Base-by-base conservation (phyloP, 305 asterid species). In the Solanum hybrid region DNA sequence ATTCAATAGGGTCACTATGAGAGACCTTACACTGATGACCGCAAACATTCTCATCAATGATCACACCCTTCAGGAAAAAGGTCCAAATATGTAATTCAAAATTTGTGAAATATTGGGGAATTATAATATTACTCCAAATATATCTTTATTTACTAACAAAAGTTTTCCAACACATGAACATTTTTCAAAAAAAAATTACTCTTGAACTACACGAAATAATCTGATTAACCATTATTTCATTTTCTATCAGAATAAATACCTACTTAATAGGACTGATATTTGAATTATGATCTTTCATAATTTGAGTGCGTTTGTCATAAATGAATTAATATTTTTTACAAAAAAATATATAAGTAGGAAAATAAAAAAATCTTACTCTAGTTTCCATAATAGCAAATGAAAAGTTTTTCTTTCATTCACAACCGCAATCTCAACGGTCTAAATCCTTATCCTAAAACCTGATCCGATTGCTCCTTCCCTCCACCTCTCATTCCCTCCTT, bases 401-500 rank as follows among this genome's bases (percentile, higher is more conserved):
- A 84, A 45, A 17, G 2, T 2, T 17, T 31, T 29, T 45, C 20
- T 84, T 87, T 88, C 10, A 29, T 89, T 87, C 39, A 72, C 89
- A 89, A 90, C 90, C 88, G 79, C 91, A 92, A 88, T 88, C 87
- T 76, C 89, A 84, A 84, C 89, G 78, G 92, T 89, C 88, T 90
- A 94, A 91, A 91, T 90, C 94, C 96, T 95, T 93, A 95, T 95
- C 97, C 94, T 79, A 65, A 93, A 94, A 93, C 93, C 96, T 95
- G 87, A 94, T 95, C 97, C 93, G n/a, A 81, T 81, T 36, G 38
- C 38, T 15, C 61, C 57, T 79, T 92, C 93, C 94, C 94, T 93
- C 96, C 91, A 88, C 97, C 96, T 93, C 95, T 92, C 95, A 90
- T 95, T 94, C 88, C 90, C 79, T 78, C 77, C 89, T 82, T 41